A percentile compares a stretch with the other conserved stretches of the same genome.
Conservation (phyloP, 1,139 yeast species). For the Yamadazyma kanchanaburiensis region DNA sequence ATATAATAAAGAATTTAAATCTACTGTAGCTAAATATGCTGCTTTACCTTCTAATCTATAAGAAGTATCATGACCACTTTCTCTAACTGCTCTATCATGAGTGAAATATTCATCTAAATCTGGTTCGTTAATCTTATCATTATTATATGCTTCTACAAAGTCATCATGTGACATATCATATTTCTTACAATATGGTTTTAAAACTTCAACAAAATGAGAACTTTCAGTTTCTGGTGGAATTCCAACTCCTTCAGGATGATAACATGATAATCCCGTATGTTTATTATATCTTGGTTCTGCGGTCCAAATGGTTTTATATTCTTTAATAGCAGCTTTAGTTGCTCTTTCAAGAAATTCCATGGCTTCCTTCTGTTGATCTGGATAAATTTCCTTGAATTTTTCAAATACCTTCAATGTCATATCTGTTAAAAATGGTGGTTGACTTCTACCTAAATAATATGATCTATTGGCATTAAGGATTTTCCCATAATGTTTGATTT, state of each 20-base stretch:
- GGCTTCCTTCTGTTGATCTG: conserved; percentile 36
- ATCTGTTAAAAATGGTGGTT: conserved; percentile 97
- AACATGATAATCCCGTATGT: conserved; percentile 81
- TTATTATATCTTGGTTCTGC: conserved; percentile 69
- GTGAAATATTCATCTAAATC: conserved; percentile 81
- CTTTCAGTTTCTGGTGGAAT: conserved; percentile 97
- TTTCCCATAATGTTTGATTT: conserved; percentile 87
- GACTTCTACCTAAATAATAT: conserved; percentile 88
- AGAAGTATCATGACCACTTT: conserved; percentile 94
- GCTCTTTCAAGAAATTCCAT: conserved; percentile 63
- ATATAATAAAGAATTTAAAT: conserved; percentile 79
- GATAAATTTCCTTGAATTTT: conserved; percentile 46
- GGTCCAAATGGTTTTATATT: conserved; percentile 81
- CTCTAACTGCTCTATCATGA: conserved; percentile 95
- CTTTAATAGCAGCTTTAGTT: conserved; percentile 77
- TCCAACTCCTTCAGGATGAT: conserved; percentile 86
- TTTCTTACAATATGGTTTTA: conserved; percentile 68
- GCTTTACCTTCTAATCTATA: conserved; percentile 88
- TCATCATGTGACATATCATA: conserved; percentile 61
- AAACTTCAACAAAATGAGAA: conserved; percentile 75
- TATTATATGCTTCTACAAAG: conserved; percentile 69
- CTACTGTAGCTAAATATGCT: conserved; percentile 88
- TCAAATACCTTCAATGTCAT: conserved; percentile 76
- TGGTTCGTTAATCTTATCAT: conserved; percentile 66
- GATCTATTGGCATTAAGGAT: conserved; percentile 92